phyloP scores from a whole-genome alignment of 2,329 filamentous ascomycete species.

The Paecilomyces niveus region DNA sequence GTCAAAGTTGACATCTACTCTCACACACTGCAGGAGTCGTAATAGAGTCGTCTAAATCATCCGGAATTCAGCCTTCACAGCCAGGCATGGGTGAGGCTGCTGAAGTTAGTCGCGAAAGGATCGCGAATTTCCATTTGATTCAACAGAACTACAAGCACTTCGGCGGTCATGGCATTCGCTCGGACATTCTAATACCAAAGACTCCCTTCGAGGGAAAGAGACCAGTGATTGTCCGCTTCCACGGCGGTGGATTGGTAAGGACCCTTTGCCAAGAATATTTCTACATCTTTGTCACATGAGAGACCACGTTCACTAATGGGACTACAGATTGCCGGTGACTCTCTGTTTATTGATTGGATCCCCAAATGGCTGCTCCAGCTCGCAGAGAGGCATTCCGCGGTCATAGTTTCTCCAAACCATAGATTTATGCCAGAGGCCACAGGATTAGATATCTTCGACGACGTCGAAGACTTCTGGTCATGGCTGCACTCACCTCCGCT shows the following conservation, averaged over 20 bases:
- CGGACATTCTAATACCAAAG: constrained; percentile 6
- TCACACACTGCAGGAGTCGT: background rate
- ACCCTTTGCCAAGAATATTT: background rate
- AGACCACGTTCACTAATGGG: background rate
- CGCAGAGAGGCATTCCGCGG: constrained; percentile 28
- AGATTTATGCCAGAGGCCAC: constrained; percentile 42
- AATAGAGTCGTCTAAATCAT: too few relatives aligned
- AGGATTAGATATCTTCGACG: constrained; percentile 38
- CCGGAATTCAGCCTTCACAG: background rate
- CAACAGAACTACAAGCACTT: constrained; percentile 6
- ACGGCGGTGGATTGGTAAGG: constrained; percentile 7
- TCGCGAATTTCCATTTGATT: constrained; percentile 4
- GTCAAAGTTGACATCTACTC: background rate
- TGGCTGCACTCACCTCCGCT: constrained; percentile 28
- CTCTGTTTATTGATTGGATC: constrained; percentile 14
- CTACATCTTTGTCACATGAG: background rate
- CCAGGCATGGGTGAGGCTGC: background rate
- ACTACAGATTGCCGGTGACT: constrained; percentile 3
- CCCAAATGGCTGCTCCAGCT: constrained; percentile 29
- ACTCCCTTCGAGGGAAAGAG: constrained; percentile 2
- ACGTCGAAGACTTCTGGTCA: constrained; percentile 40
- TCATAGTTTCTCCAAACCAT: constrained; percentile 42
- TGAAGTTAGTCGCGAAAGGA: background rate
- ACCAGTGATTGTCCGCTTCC: constrained; percentile 7
- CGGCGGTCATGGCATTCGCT: constrained; percentile 6